Evolutionary conservation across 169 alveolate species (phyloP).

Genomic region (Cryptosporidium sp.): DNA sequence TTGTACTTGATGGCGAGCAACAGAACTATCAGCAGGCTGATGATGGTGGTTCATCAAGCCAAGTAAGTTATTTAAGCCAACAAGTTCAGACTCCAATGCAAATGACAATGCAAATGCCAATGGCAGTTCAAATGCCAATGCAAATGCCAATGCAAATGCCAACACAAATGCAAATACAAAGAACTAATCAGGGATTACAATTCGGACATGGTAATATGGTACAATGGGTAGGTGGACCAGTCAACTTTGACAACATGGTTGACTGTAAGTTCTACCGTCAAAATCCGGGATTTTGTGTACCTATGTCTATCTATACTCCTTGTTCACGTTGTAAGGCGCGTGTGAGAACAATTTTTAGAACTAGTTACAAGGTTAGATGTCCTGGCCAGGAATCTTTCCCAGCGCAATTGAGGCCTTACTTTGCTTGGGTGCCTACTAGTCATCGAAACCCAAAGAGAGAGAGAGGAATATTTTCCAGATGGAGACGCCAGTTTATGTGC

Average conservation of each 20-base stretch:
- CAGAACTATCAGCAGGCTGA: not conserved
- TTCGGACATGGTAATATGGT: constrained; percentile 1
- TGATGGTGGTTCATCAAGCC: no score
- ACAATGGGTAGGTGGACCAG: constrained; percentile 63
- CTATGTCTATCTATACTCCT: constrained; percentile 73
- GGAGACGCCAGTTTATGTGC: constrained; percentile 77
- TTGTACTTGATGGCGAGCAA: not conserved
- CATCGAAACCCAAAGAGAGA: constrained; percentile 65
- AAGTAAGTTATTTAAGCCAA: not conserved
- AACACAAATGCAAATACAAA: not conserved
- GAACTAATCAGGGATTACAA: not conserved
- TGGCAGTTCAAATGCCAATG: no score
- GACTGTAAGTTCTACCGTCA: constrained; percentile 72
- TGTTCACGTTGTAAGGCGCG: constrained; percentile 69
- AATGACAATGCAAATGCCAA: not conserved
- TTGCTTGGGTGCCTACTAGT: constrained; percentile 68
- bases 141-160: not conserved
- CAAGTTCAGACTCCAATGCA: not conserved
- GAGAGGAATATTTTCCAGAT: constrained; percentile 11
- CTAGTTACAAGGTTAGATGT: constrained; percentile 62
- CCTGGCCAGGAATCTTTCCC: constrained; percentile 74
- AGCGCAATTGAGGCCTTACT: constrained; percentile 55
- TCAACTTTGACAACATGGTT: constrained; percentile 55
- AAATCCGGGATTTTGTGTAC: constrained; percentile 76
- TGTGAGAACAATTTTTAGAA: constrained; percentile 62